phyloP scores from a whole-genome alignment of 345 rosid genomes.

The Alliaria petiolata region DNA sequence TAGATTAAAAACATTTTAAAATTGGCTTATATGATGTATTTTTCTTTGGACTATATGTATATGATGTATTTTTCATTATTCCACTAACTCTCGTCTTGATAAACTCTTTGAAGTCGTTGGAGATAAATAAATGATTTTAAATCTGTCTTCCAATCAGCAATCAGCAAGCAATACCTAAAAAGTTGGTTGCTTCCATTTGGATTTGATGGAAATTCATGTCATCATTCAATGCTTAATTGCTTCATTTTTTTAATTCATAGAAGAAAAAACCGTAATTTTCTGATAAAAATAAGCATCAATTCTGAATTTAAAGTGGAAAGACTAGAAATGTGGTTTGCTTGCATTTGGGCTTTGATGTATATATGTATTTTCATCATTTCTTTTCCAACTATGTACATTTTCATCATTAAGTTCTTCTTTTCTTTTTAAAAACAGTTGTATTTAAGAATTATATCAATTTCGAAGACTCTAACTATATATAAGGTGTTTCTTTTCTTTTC shows the following conservation, averaged over 20 bases:
- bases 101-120: conserved; percentile 17
- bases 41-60: neutral
- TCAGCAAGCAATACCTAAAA: conserved; percentile 24
- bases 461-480: neutral
- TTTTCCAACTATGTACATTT: neutral
- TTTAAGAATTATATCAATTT: neutral
- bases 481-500: neutral
- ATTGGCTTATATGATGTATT: neutral
- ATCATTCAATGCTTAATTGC: conserved; percentile 26
- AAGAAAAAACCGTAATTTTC: neutral
- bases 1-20: too few relatives aligned
- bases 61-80: neutral
- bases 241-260: neutral
- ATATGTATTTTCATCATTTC: neutral
- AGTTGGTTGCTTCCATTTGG: conserved; percentile 30
- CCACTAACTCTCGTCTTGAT: conserved; percentile 26
- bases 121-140: conserved; percentile 9
- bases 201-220: conserved; percentile 9
- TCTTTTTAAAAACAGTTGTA: neutral
- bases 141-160: conserved; percentile 12
- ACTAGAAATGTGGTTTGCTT: neutral
- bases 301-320: neutral
- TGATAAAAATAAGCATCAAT: neutral
- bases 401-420: neutral
- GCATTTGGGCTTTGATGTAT: neutral